Conservation (phyloP, 805 yeast genomes). For the Spathaspora arborariae region DNA sequence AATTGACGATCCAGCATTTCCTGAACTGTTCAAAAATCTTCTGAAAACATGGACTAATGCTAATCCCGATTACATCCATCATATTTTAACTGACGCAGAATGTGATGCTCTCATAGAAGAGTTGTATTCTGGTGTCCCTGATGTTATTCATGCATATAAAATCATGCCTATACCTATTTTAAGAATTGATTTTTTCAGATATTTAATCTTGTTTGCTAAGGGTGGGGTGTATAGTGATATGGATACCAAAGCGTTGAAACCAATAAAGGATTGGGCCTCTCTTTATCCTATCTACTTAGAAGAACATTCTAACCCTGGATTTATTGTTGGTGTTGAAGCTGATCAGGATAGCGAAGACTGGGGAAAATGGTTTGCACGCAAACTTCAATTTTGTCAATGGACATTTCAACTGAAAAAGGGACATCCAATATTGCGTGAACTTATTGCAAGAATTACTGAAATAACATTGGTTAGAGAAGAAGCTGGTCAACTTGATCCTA, state of each 20-base stretch:
- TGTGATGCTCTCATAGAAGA: conserved; percentile 59
- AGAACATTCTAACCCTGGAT: conserved; percentile 51
- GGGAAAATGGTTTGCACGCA: conserved; percentile 87
- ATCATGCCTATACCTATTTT: conserved; percentile 76
- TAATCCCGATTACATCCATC: conserved; percentile 76
- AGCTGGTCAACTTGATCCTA: conserved; percentile 41
- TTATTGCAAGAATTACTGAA: conserved; percentile 75
- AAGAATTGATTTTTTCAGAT: conserved; percentile 91
- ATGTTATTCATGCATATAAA: conserved; percentile 69
- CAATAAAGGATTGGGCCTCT: conserved; percentile 77
- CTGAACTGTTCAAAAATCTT: conserved; percentile 50
- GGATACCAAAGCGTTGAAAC: conserved; percentile 76
- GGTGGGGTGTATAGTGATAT: conserved; percentile 94
- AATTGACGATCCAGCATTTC: conserved; percentile 56
- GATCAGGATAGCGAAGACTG: conserved; percentile 96
- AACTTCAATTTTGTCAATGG: conserved; percentile 97
- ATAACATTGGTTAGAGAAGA: conserved; percentile 57
- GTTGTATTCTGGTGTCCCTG: conserved; percentile 68
- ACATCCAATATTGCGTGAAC: conserved; percentile 84
- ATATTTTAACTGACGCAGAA: conserved; percentile 70
- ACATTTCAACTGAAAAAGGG: conserved; percentile 86
- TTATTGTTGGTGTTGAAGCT: conserved; percentile 90
- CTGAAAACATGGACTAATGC: conserved; percentile 64
- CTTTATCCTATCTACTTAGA: conserved; percentile 19
- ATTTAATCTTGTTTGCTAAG: conserved; percentile 77